phyloP scores from a whole-genome alignment of 2,329 filamentous ascomycete species.

The Colletotrichum filicis region DNA sequence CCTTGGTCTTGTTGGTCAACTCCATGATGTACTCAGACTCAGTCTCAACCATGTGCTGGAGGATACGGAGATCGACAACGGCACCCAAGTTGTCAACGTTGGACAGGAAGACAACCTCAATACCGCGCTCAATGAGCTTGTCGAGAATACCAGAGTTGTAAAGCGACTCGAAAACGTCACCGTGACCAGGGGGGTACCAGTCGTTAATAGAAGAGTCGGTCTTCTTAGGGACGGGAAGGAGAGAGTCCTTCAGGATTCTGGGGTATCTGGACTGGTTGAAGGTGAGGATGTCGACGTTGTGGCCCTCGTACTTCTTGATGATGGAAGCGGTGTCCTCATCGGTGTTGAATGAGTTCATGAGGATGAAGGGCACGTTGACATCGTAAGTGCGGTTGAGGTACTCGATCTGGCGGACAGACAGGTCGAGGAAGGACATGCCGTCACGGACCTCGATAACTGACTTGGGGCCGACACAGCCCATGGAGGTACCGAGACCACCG shows the following conservation, averaged over 20 bases:
- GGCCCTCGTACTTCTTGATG: slow-evolving; percentile 99
- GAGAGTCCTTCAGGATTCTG: slow-evolving; percentile 97
- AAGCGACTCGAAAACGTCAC: slow-evolving; percentile 99
- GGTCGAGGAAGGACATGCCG: slow-evolving; percentile 99
- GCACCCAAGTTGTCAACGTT: slow-evolving; percentile 99
- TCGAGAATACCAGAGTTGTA: slow-evolving; percentile 99
- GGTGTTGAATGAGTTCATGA: slow-evolving; percentile 99
- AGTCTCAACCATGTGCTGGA: slow-evolving; percentile 99
- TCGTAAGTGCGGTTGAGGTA: slow-evolving; percentile 98
- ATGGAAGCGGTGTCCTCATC: slow-evolving; percentile 97
- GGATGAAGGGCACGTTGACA: slow-evolving; percentile 96
- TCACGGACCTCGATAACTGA: slow-evolving; percentile 99
- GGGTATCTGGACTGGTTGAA: slow-evolving; percentile 99
- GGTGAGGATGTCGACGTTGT: slow-evolving; percentile 99
- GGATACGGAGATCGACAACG: slow-evolving; percentile 96
- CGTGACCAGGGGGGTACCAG: slow-evolving; percentile 99
- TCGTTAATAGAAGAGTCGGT: slow-evolving; percentile 89
- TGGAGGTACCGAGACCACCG: slow-evolving; percentile 98
- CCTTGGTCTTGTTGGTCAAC: slow-evolving; percentile 99
- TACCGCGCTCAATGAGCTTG: slow-evolving; percentile 92
- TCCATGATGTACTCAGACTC: slow-evolving; percentile 99
- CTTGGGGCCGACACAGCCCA: slow-evolving; percentile 99
- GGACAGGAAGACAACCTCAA: slow-evolving; percentile 98
- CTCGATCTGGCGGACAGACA: slow-evolving; percentile 98
- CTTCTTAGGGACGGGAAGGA: slow-evolving; percentile 93